A percentile compares a stretch with the other conserved stretches of the same genome.
These are phyloP conservation scores for Heritiera fomes DNA, from an alignment of 345 rosid genomes.

Conservation along the genomic window DNA sequence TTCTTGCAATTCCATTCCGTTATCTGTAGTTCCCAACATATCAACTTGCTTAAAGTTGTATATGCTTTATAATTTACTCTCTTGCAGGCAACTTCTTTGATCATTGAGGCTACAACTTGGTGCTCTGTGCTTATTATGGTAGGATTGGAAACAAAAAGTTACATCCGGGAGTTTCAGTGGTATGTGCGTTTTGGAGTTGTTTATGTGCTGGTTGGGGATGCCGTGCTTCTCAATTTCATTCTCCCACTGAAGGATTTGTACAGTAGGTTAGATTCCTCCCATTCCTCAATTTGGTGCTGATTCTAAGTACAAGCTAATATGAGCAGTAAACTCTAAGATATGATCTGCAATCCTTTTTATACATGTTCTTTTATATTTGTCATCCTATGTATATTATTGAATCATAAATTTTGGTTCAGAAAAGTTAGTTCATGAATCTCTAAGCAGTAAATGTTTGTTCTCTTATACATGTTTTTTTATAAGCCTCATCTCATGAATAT, in stretches of 20 bases:
- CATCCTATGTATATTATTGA: neutral
- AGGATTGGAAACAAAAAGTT: conserved; percentile 62
- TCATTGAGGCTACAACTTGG: conserved; percentile 78
- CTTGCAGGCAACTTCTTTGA: conserved; percentile 63
- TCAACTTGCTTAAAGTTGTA: neutral
- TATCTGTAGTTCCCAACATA: neutral
- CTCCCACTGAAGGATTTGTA: conserved; percentile 52
- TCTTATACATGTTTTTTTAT: too few relatives aligned
- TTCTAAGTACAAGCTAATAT: neutral
- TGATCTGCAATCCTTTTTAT: neutral
- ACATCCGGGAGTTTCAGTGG: conserved; percentile 77
- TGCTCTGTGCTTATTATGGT: conserved; percentile 71
- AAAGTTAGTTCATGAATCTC: too few relatives aligned
- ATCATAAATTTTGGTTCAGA: neutral
- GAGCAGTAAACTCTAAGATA: neutral
- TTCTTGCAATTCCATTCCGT: neutral
- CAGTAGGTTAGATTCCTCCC: conserved; percentile 45
- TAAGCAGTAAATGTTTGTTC: too few relatives aligned
- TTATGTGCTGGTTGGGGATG: conserved; percentile 84
- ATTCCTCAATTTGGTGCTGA: neutral
- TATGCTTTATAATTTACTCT: conserved; percentile 16
- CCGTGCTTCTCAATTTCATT: conserved; percentile 74
- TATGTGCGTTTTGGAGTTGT: conserved; percentile 78
- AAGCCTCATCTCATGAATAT: too few relatives aligned
- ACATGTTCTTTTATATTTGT: neutral